phyloP scores from a whole-genome alignment of 345 rosid genomes.

The Microthlaspi erraticum region DNA sequence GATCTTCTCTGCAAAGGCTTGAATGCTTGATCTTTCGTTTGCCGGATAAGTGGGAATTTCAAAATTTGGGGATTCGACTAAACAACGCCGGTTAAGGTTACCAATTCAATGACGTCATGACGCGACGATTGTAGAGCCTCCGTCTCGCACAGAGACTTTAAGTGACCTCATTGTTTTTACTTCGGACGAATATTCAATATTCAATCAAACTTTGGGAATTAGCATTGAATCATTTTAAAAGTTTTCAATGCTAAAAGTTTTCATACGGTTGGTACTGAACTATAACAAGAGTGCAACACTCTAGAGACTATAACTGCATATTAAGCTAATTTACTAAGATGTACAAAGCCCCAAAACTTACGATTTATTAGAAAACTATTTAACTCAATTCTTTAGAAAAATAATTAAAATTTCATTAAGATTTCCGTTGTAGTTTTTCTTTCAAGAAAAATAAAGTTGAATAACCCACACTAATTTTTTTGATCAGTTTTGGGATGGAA shows the following conservation, averaged over 20 bases:
- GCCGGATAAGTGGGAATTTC: not conserved
- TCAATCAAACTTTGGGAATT: too few species aligned
- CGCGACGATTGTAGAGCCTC: not conserved
- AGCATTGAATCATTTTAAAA: not conserved
- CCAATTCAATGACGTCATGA: not conserved
- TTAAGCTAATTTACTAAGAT: too few species aligned
- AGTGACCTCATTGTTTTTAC: too few species aligned
- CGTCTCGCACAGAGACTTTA: too few species aligned
- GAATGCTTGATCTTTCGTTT: conserved; percentile 3
- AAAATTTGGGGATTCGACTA: conserved; percentile 1
- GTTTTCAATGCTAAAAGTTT: not conserved
- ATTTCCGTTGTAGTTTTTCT: not conserved
- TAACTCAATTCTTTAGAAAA: not conserved
- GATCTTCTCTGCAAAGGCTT: not conserved
- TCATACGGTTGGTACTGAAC: not conserved
- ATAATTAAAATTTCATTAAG: not conserved
- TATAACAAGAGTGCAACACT: not conserved
- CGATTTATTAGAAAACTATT: not conserved
- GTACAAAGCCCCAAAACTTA: not conserved
- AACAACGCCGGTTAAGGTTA: not conserved
- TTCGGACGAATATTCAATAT: too few species aligned
- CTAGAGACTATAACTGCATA: too few species aligned
- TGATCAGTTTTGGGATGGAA: not conserved
- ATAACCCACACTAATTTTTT: not conserved
- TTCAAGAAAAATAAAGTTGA: not conserved